These are phyloP conservation scores for Symbiodinium natans DNA, from an alignment of 73 alveolate species.

Conservation along the genomic window DNA sequence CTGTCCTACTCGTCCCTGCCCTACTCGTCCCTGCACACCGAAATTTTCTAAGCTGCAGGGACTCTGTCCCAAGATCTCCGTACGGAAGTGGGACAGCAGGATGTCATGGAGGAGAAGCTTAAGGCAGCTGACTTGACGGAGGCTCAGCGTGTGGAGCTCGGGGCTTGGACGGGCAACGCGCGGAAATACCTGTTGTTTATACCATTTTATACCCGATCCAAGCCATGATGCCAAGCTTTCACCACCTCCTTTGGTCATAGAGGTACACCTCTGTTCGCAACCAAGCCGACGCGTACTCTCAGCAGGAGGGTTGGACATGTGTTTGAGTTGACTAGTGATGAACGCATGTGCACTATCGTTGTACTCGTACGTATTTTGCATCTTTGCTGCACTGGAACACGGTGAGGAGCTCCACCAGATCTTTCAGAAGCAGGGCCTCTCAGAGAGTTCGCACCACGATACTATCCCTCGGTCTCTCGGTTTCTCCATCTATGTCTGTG, in stretches of 20 bases:
- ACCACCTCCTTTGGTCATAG: too few relatives aligned
- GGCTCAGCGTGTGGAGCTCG: slow-evolving; percentile 1
- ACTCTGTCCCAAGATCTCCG: background rate
- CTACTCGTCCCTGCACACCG: too few relatives aligned
- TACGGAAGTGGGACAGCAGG: slow-evolving; percentile 14
- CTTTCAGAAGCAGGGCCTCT: slow-evolving; percentile 44
- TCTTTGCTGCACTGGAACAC: too few relatives aligned
- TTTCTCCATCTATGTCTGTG: too few relatives aligned
- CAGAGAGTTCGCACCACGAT: background rate
- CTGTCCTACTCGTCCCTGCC: too few relatives aligned
- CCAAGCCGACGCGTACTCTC: slow-evolving; percentile 80
- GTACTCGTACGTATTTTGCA: too few relatives aligned
- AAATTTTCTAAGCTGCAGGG: background rate
- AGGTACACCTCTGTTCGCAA: slow-evolving; percentile 73
- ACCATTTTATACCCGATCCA: too few relatives aligned
- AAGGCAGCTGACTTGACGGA: slow-evolving; percentile 15
- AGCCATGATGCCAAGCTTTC: too few relatives aligned
- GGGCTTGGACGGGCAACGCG: background rate
- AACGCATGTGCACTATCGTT: too few relatives aligned
- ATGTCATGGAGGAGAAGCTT: slow-evolving; percentile 80
- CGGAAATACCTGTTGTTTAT: too few relatives aligned
- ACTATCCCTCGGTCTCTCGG: too few relatives aligned
- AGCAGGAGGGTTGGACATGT: slow-evolving; percentile 63
- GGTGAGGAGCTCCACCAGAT: slow-evolving; percentile 21
- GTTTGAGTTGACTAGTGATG: background rate